Base-by-base conservation (phyloP, 2,329 filamentous ascomycete species). In the Alternaria viburni region DNA sequence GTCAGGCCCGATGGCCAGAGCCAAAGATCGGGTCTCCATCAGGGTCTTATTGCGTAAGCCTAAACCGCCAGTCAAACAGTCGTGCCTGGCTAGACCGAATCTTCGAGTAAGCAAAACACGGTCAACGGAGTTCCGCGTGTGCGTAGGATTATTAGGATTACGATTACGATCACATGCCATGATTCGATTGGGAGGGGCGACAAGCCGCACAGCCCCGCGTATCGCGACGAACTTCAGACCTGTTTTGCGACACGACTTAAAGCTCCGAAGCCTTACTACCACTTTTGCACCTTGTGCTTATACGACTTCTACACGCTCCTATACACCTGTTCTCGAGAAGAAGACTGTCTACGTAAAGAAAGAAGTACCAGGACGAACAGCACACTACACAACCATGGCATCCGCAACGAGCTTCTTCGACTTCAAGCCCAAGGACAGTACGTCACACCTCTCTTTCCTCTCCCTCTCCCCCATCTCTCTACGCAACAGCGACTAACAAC, bases 341-440 rank as follows among this genome's bases (percentile, higher is more conserved):
- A 52, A 12, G 19, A 6, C n/a, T 25, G 19, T n/a, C 19, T 17
- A 17, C 49, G 19, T 52, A 41, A 52, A 10, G 19, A 52, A n/a
- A 36, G 17, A 15, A 61, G 51, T 6, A 57, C 41, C 30, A 41
- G 49, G 19, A 54, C 54, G 13, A 45, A 54, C 21, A 52, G 51
- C 55, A 41, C 19, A 8, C 11, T 68, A 68, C 55, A 58, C 69
- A 64, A 83, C 74, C 70, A 92, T 92, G 90, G 83, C 90, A 26
- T 90, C 89, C 59, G 89, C 89, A 72, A 90, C 89, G 19, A 84
- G 79, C 59, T 93, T 97, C 80, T 96, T 91, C 86, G 91, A 94
- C 79, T 96, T 96, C 83, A 92, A 90, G 84, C 90, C 92, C 69
- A 87, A 91, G 71, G 89, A 95, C 82, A 93, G 91, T 93, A 85